phyloP scores from a whole-genome alignment of 164 flowering plant genomes.

The Sedum album region DNA sequence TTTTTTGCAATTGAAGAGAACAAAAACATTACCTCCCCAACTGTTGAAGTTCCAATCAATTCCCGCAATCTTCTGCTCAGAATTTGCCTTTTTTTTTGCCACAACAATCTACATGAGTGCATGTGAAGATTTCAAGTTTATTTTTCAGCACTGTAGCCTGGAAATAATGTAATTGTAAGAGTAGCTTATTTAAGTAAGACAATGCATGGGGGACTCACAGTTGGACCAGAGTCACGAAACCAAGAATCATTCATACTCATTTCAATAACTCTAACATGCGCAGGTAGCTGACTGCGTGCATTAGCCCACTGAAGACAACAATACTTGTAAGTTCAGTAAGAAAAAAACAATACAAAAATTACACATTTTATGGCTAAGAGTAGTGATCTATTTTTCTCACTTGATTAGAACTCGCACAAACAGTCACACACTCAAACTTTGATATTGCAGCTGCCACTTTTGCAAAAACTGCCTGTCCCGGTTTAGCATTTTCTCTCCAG shows the following conservation, averaged over 20 bases:
- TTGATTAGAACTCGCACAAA: constrained; percentile 79
- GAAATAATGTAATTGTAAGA: no score
- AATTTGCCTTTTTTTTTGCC: neutral
- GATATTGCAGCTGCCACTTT: constrained; percentile 74
- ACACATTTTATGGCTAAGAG: neutral
- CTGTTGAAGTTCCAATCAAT: constrained; percentile 90
- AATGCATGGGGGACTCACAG: constrained; percentile 42
- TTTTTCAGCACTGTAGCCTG: neutral
- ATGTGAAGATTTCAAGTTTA: constrained; percentile 11
- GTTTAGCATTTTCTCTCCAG: constrained; percentile 69
- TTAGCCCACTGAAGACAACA: constrained; percentile 50
- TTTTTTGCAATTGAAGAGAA: neutral
- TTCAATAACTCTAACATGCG: constrained; percentile 63
- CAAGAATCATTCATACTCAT: constrained; percentile 91
- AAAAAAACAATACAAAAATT: constrained; percentile 1
- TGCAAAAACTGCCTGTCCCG: constrained; percentile 54
- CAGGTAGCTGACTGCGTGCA: constrained; percentile 62
- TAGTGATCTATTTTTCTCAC: constrained; percentile 24
- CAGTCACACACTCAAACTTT: constrained; percentile 79
- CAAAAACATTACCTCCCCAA: constrained; percentile 66
- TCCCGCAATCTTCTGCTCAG: constrained; percentile 53
- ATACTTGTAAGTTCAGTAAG: neutral
- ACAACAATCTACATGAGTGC: constrained; percentile 50
- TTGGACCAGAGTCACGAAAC: constrained; percentile 94
- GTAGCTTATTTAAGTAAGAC: neutral